Evolutionary conservation across 345 rosid genomes (phyloP), one percentile per base, ranked within the genome.

Genomic region (Diplotaxis tenuifolia): DNA sequence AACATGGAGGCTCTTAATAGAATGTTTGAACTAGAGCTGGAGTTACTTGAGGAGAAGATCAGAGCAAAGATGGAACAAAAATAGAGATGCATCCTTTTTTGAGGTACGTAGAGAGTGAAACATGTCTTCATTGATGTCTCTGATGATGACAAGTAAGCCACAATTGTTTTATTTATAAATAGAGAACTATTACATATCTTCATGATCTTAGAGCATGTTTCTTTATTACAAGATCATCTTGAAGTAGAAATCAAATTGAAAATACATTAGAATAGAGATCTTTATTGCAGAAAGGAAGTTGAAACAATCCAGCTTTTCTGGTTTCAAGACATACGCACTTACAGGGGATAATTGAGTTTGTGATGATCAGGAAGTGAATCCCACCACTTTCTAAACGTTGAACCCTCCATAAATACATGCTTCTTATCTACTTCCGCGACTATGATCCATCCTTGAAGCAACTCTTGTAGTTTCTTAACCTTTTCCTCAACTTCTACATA

Each of bases 371-470:
- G 80, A 5, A 80, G 82, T 27, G 69, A 20, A 38, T 47, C 53
- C 91, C 88, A 86, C 89, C 83, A 73, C 66, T 79, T 82, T n/a
- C 45, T 64, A 10, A 85, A 86, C 42, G 86, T 79, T 2, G 96
- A 86, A 49, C 73, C 81, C 68, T 83, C 79, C n/a, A 83, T 29
- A 65, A 83, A 78, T 27, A 86, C 77, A 9, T 86, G 85, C 12
- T 16, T 38, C 14, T 60, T 76, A 40, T 74, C 83, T 5, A 86
- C 36, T n/a, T 63, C 72, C 0, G 9, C 5, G 0, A 23, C 20
- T 0, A 0, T 5, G 72, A 82, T 62, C 94, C 92, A 86, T 49
- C 38, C 32, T 6, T 55, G 11, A n/a, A 80, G 36, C 21, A 71
- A 23, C 11, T 3, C 25, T 66, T 75, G 80, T 4, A 81, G 64